These are phyloP conservation scores for Dissoconium aciculare DNA, from an alignment of 2,329 filamentous ascomycete genomes.

Conservation along the genomic window DNA sequence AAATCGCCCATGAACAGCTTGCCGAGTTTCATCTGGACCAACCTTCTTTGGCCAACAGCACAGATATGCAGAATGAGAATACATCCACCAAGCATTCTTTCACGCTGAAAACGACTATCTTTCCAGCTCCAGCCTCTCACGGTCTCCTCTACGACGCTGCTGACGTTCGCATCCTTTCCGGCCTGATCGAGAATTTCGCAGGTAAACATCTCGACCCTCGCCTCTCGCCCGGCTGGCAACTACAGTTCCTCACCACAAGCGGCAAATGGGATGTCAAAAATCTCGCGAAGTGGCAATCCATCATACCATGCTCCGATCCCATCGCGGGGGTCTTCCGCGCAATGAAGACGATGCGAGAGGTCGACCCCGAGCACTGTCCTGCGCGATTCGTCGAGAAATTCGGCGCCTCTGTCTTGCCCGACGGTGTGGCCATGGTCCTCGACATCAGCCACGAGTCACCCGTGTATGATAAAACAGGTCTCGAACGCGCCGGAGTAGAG, in stretches of 20 bases:
- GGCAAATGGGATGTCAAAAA: slow-evolving; percentile 99
- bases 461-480: slow-evolving; percentile 59
- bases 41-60: neutral
- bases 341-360: slow-evolving; percentile 84
- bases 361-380: slow-evolving; percentile 70
- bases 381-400: slow-evolving; percentile 54
- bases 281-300: slow-evolving; percentile 70
- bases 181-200: slow-evolving; percentile 71
- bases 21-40: neutral
- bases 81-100: slow-evolving; percentile 15
- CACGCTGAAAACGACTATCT: slow-evolving; percentile 51
- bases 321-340: slow-evolving; percentile 72
- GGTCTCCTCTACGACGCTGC: slow-evolving; percentile 67
- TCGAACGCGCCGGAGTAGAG: slow-evolving; percentile 30
- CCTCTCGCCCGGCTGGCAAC: slow-evolving; percentile 74
- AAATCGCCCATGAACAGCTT: slow-evolving; percentile 6
- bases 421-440: slow-evolving; percentile 40
- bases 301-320: slow-evolving; percentile 26
- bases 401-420: slow-evolving; percentile 50
- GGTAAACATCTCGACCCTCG: slow-evolving; percentile 58
- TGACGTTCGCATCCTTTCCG: slow-evolving; percentile 61
- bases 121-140: slow-evolving; percentile 68
- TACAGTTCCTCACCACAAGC: slow-evolving; percentile 72
- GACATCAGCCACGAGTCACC: slow-evolving; percentile 87
- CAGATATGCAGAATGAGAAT: slow-evolving; percentile 10